Percentiles rank a stretch among this genome's conserved stretches.
phyloP scores from a whole-genome alignment of 140 eudicot species.

The Anethum foeniculum region DNA sequence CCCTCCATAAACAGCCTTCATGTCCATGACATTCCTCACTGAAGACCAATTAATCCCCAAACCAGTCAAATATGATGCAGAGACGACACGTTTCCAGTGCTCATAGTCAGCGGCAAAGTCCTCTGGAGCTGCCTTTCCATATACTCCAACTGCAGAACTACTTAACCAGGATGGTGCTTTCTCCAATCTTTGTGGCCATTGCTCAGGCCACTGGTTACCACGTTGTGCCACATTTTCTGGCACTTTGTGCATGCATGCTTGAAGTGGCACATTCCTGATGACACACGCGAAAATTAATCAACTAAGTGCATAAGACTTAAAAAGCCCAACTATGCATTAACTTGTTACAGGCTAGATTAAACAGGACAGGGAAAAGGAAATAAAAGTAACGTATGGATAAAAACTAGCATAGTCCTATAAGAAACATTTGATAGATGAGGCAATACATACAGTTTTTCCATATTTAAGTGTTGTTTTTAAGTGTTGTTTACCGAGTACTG shows the following conservation, averaged over 20 bases:
- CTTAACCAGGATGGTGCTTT: conserved; percentile 57
- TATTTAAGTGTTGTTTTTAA: not conserved
- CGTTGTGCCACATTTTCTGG: conserved; percentile 38
- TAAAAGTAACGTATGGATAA: not conserved
- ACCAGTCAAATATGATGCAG: conserved; percentile 47
- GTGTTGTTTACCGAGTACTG: not conserved
- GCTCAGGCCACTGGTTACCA: conserved; percentile 52
- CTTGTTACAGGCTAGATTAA: not conserved
- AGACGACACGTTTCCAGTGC: conserved; percentile 53
- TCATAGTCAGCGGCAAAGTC: conserved; percentile 51
- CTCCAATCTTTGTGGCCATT: conserved; percentile 56
- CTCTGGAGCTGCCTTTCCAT: conserved; percentile 55
- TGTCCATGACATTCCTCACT: conserved; percentile 68
- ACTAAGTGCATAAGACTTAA: not conserved
- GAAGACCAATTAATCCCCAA: conserved; percentile 61
- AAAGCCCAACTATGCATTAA: not conserved
- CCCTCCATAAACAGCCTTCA: conserved; percentile 77
- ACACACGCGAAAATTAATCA: not conserved
- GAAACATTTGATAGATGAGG: not conserved
- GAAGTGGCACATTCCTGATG: conserved; percentile 51
- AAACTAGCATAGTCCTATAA: not conserved
- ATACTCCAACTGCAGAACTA: conserved; percentile 51
- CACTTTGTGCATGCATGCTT: conserved; percentile 61
- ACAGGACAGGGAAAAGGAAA: not conserved
- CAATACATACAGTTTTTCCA: not conserved